phyloP scores from a whole-genome alignment of 2,329 filamentous ascomycete genomes.

The Neofusicoccum laricinum region DNA sequence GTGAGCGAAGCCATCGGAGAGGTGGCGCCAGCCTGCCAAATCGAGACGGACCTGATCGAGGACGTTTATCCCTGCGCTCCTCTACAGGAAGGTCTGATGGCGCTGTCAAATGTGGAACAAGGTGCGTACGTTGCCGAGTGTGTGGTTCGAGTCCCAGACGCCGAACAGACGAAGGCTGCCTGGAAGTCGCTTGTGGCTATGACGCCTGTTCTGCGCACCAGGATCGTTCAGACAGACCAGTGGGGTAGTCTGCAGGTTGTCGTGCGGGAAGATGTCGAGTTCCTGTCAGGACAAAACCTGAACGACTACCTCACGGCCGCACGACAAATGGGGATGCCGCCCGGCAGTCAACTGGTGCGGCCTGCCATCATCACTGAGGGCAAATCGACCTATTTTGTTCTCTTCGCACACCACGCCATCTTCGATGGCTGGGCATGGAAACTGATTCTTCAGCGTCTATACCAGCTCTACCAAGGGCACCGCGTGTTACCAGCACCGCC shows the following conservation, averaged over 20 bases:
- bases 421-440: slow-evolving; percentile 37
- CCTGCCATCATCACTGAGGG: slow-evolving; percentile 26
- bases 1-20: neutral
- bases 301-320: slow-evolving; percentile 25
- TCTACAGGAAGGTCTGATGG: slow-evolving; percentile 55
- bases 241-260: slow-evolving; percentile 34
- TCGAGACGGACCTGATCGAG: slow-evolving; percentile 30
- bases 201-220: slow-evolving; percentile 48
- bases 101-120: slow-evolving; percentile 49
- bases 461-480: slow-evolving; percentile 24
- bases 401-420: slow-evolving; percentile 36
- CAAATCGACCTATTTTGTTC: slow-evolving; percentile 27
- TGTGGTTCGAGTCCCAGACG: slow-evolving; percentile 17
- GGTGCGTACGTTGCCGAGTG: slow-evolving; percentile 50
- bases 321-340: slow-evolving; percentile 27
- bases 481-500: slow-evolving; percentile 1
- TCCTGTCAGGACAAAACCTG: neutral
- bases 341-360: slow-evolving; percentile 27
- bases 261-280: slow-evolving; percentile 23
- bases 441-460: slow-evolving; percentile 29
- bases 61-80: slow-evolving; percentile 57
- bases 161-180: slow-evolving; percentile 40
- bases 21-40: neutral
- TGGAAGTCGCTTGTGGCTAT: slow-evolving; percentile 45
- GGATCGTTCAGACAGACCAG: slow-evolving; percentile 33